Evolutionary conservation across 306 rosid species (phyloP), one percentile per base, ranked within the genome.

Genomic region (Fragaria iinumae): DNA sequence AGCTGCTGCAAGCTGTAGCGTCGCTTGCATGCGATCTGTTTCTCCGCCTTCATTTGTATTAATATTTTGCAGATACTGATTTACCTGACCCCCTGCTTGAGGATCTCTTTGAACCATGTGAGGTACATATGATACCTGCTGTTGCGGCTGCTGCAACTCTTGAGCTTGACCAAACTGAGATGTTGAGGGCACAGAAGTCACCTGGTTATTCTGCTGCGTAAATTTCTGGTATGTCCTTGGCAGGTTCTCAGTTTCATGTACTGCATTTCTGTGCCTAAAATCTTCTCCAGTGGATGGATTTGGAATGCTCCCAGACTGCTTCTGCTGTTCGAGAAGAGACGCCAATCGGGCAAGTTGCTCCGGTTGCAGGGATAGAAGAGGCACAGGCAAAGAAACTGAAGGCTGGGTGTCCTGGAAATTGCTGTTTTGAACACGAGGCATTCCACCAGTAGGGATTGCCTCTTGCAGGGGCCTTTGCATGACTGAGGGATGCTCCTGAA

Each of bases 1-100:
- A 80, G 88, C 93, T 63, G 99, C 93, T 10, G 99, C 99, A 47
- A 95, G 87, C 86, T 91, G 96, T 52, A 95, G 83, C 2, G 99
- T 95, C 17, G 99, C 99, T 83, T 95, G 98, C 36, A 95, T 65
- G 45, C 45, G 80, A 90, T 90, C 99, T 3, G 88, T 79, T 45
- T 90, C 97, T 18, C 90, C 76, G 21, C 86, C 94, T 64, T 83
- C 91, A 79, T 78, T 89, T 59, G 80, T 21, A 72, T 71, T 71
- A 48, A 74, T 65, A 71, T 80, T 87, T 20, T 78, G 77, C 67
- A 60, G 67, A 55, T 77, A 87, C 76, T 91, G 91, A 76, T 81
- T 88, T 70, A 83, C 97, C 74, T 75, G 76, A 69, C 77, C 81
- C 80, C 69, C 95, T 63, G 88, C 73, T 75, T 83, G 95, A 64